phyloP scores from a whole-genome alignment of 2,329 filamentous ascomycete species.

The Trichoderma harzianum region DNA sequence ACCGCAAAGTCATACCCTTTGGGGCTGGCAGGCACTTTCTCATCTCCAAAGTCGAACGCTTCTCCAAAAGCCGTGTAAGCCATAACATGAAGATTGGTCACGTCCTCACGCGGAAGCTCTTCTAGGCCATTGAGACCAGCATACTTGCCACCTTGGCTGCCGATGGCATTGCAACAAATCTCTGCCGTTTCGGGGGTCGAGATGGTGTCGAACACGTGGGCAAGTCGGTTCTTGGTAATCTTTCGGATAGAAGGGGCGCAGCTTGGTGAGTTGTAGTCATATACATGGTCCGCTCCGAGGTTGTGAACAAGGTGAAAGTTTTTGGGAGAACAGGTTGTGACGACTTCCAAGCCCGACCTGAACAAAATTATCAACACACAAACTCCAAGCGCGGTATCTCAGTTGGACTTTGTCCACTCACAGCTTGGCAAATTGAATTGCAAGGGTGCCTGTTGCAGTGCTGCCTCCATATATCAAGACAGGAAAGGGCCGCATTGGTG shows the following conservation, averaged over 20 bases:
- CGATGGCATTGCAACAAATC: slow-evolving; percentile 33
- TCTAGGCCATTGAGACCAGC: slow-evolving; percentile 38
- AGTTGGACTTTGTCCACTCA: neutral
- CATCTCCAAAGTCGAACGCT: slow-evolving; percentile 27
- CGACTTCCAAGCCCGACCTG: slow-evolving; percentile 36
- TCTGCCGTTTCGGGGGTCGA: slow-evolving; percentile 19
- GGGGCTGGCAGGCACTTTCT: slow-evolving; percentile 23
- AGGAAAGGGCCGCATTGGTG: slow-evolving; percentile 35
- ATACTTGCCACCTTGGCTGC: slow-evolving; percentile 36
- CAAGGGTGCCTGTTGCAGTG: slow-evolving; percentile 55
- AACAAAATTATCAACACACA: neutral
- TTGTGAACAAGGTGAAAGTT: slow-evolving; percentile 36
- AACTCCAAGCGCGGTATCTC: neutral
- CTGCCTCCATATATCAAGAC: slow-evolving; percentile 47
- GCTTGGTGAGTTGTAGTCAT: slow-evolving; percentile 42
- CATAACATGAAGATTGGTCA: slow-evolving; percentile 37
- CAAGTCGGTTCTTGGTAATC: neutral
- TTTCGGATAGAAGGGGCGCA: slow-evolving; percentile 26
- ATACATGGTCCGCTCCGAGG: slow-evolving; percentile 44
- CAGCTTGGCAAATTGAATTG: slow-evolving; percentile 42
- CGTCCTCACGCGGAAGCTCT: slow-evolving; percentile 30
- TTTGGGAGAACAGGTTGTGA: slow-evolving; percentile 38
- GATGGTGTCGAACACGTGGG: slow-evolving; percentile 10
- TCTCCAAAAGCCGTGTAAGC: slow-evolving; percentile 42
- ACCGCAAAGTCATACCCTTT: slow-evolving; percentile 36